Conservation (phyloP, 2,329 filamentous ascomycete genomes). For the Rhinocladiella mackenziei region DNA sequence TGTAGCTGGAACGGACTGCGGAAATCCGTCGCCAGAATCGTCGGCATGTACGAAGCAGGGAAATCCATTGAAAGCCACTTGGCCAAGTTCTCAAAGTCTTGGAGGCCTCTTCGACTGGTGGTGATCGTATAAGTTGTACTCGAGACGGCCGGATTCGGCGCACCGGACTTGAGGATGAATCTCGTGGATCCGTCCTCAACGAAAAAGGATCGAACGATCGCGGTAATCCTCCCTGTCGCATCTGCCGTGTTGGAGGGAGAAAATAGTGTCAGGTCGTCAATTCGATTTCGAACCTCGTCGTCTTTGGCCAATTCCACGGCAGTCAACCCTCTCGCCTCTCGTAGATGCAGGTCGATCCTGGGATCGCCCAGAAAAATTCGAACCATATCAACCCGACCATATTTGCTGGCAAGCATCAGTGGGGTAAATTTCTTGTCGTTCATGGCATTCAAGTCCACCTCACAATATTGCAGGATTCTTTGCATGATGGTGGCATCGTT, state of each 20-base stretch:
- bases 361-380: conserved; percentile 81
- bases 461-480: conserved; percentile 74
- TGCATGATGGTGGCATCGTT: conserved; percentile 75
- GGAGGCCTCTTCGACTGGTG: conserved; percentile 80
- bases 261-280: conserved; percentile 87
- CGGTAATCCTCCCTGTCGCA: conserved; percentile 76
- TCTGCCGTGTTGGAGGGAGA: conserved; percentile 52
- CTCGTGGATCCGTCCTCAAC: conserved; percentile 93
- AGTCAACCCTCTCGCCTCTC: conserved; percentile 81
- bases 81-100: conserved; percentile 87
- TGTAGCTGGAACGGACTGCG: conserved; percentile 90
- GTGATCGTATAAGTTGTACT: conserved; percentile 83
- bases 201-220: conserved; percentile 91
- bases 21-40: conserved; percentile 59
- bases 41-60: conserved; percentile 90
- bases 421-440: conserved; percentile 95
- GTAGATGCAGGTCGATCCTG: conserved; percentile 77
- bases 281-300: conserved; percentile 92
- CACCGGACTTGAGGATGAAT: conserved; percentile 89
- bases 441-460: conserved; percentile 91
- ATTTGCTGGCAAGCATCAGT: conserved; percentile 97
- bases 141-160: conserved; percentile 59
- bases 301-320: conserved; percentile 97
- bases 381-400: conserved; percentile 90
- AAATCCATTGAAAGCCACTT: conserved; percentile 82